Evolutionary conservation across 768 basidiomycete species (phyloP).

Genomic region (Lyophyllum decastes): DNA sequence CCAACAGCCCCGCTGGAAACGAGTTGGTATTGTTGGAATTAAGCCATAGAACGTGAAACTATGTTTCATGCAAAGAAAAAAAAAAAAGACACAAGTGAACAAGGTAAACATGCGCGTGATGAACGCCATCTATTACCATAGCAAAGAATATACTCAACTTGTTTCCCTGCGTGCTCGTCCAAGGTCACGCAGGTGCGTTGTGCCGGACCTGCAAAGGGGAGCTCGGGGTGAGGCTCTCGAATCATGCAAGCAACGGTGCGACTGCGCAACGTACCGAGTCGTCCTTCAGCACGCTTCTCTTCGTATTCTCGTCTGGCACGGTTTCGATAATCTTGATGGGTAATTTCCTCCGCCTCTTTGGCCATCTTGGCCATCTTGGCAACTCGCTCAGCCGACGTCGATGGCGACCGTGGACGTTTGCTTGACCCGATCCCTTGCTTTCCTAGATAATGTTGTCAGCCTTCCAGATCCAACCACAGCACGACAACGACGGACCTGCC

Average conservation of each 20-base stretch:
- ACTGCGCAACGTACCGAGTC: slow-evolving; percentile 44
- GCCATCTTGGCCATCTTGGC: slow-evolving; percentile 82
- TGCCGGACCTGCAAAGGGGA: slow-evolving; percentile 44
- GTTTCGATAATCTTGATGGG: slow-evolving; percentile 65
- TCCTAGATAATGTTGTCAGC: slow-evolving; percentile 41
- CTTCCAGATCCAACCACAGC: not conserved
- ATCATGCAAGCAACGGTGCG: not conserved
- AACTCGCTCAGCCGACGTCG: slow-evolving; percentile 56
- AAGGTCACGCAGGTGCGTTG: slow-evolving; percentile 74
- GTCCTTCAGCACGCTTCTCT: slow-evolving; percentile 71
- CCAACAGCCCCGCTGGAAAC: slow-evolving; percentile 66
- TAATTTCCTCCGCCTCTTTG: slow-evolving; percentile 63
- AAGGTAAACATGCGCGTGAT: not conserved
- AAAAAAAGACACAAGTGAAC: not conserved
- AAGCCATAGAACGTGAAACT: slow-evolving; percentile 87
- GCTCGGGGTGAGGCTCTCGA: not conserved
- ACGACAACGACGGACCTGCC: slow-evolving; percentile 56
- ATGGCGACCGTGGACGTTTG: slow-evolving; percentile 71
- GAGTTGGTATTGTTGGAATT: slow-evolving; percentile 64
- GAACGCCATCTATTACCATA: slow-evolving; percentile 1
- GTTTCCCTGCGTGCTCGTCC: slow-evolving; percentile 71
- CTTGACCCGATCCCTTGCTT: slow-evolving; percentile 75
- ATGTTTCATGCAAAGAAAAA: slow-evolving; percentile 11
- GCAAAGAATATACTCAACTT: slow-evolving; percentile 37
- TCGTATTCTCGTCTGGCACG: slow-evolving; percentile 74